Conservation (phyloP, 345 rosid genomes). For the Citrus maxima region DNA sequence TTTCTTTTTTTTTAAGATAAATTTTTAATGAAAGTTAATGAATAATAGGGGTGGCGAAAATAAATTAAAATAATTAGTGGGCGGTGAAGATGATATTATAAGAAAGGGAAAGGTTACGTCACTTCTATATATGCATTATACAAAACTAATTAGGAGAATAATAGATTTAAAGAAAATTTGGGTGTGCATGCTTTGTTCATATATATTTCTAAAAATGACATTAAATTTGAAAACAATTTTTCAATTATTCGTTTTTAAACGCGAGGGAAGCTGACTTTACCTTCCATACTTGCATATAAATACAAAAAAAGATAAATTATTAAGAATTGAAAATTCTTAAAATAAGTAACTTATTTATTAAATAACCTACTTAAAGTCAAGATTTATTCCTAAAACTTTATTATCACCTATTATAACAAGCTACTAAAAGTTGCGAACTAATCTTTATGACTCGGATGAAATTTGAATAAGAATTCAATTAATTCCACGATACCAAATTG, state of each 20-base stretch:
- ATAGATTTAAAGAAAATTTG: neutral
- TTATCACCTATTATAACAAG: neutral
- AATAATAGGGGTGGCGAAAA: neutral
- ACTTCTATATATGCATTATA: neutral
- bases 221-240: neutral
- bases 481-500: neutral
- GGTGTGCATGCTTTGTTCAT: neutral
- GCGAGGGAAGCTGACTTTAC: neutral
- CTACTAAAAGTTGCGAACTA: neutral
- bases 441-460: neutral
- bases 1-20: neutral
- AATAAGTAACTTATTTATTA: neutral
- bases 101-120: neutral
- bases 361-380: too few relatives aligned
- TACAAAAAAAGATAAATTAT: too few relatives aligned
- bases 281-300: neutral
- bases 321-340: too few relatives aligned
- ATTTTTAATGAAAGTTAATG: neutral
- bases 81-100: constrained; percentile 5
- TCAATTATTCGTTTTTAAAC: neutral
- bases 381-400: neutral
- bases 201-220: neutral
- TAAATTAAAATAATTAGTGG: neutral
- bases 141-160: neutral
- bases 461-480: too few relatives aligned